Evolutionary conservation across 371 early-diverging fungal species (phyloP).

Genomic region (Phascolomyces articulosus): DNA sequence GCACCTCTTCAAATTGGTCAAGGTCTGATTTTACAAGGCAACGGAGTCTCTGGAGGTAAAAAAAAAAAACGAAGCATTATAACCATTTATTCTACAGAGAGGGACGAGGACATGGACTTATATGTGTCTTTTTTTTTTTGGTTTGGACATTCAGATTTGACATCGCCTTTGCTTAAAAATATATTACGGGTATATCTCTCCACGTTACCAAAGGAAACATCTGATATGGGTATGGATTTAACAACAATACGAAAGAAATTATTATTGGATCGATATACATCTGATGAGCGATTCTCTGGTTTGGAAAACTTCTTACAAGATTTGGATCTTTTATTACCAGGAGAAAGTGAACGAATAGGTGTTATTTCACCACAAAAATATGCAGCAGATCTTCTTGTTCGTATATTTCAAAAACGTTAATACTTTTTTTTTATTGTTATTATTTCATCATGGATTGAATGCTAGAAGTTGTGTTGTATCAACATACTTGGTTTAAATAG

Average conservation of each 20-base stretch:
- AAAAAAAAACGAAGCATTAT: neutral
- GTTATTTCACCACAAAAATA: neutral
- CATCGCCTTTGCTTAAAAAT: constrained; percentile 9
- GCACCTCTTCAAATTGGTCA: neutral
- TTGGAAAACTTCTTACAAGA: constrained; percentile 11
- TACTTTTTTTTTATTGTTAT: too few relatives aligned
- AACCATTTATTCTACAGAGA: neutral
- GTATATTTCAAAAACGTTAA: neutral
- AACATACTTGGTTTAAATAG: too few relatives aligned
- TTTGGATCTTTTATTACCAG: constrained; percentile 1
- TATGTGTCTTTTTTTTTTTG: neutral
- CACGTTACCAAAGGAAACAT: neutral
- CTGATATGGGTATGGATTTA: constrained; percentile 4
- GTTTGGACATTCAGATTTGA: neutral
- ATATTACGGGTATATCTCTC: constrained; percentile 11
- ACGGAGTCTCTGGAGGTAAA: constrained; percentile 3
- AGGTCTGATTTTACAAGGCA: constrained; percentile 1
- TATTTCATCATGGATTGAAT: too few relatives aligned
- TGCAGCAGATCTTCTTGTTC: neutral
- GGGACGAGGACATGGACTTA: too few relatives aligned
- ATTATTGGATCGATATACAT: constrained; percentile 2
- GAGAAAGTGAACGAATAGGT: neutral
- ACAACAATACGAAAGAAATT: neutral
- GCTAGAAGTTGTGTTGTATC: too few relatives aligned
- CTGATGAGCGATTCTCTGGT: neutral